Base-by-base conservation (phyloP, 179 eudicot species). In the Carnegiea gigantea region DNA sequence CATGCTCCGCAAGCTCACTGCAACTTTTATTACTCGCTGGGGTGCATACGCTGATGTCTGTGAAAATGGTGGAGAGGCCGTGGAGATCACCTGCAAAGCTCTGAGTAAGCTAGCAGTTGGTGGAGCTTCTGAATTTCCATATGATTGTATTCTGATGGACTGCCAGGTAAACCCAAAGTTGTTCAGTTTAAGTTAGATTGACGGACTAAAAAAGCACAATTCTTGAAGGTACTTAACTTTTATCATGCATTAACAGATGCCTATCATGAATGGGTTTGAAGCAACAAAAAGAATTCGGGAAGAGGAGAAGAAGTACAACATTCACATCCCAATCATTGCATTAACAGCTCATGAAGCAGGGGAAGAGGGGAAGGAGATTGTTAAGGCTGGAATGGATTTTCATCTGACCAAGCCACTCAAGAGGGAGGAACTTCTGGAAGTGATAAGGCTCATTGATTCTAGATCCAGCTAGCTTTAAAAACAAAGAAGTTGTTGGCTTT, bases 241-340 rank as follows among this genome's bases (percentile, higher is more conserved):
- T 62, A n/a, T 62, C 68, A 23, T 53, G 3, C 17, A 17, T 51
- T 13, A 51, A 36, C 46, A 95, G 97, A 95, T 95, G 98, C 92
- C 92, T 7, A 75, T 83, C 30, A 92, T 92, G 98, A 88, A 91
- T 85, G 98, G 98, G 18, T 88, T 77, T 71, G 95, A 93, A 81
- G 93, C 97, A 65, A 92, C 97, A 4, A 83, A 79, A 72, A 81
- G 84, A 53, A 95, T 95, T 65, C 82, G 97, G 46, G 90, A 85
- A 81, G 93, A 83, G 80, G 97, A 93, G 84, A 71, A 30, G 76
- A 59, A 84, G 26, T 88, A 86, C 33, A 90, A 94, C 6, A 68
- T 94, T 14, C 92, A 84, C 80, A 90, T 91, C 59, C 94, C 94
- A 20, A 89, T 94, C 72, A 89, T 95, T 15, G 98, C 97, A 33